Percentiles rank a stretch among this genome's conserved stretches.
Conservation (phyloP, 306 rosid species). For the Inga leiocalycina region DNA sequence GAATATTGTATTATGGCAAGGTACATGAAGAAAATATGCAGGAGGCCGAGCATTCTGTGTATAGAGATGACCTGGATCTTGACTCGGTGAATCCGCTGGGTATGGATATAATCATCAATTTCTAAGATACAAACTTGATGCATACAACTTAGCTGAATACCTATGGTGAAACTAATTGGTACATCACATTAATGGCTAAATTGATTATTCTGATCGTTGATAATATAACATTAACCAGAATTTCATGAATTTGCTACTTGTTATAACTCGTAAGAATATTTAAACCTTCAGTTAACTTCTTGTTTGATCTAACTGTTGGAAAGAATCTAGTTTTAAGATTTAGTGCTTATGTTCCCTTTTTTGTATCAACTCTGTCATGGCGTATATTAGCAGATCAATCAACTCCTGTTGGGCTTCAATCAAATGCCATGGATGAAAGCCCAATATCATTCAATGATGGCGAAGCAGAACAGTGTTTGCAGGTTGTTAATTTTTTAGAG, state of each 20-base stretch:
- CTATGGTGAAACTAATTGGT: background rate
- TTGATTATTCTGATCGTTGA: background rate
- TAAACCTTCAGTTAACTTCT: slow-evolving; percentile 9
- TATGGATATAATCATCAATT: slow-evolving; percentile 32
- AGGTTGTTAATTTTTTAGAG: slow-evolving; percentile 46
- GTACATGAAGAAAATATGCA: slow-evolving; percentile 53
- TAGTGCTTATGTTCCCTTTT: slow-evolving; percentile 13
- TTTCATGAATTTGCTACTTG: background rate
- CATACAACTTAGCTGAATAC: background rate
- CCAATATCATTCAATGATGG: slow-evolving; percentile 35
- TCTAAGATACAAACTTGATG: slow-evolving; percentile 24
- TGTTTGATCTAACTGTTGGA: slow-evolving; percentile 19
- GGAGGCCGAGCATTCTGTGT: slow-evolving; percentile 36
- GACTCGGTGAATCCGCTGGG: slow-evolving; percentile 48
- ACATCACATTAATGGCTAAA: slow-evolving; percentile 5
- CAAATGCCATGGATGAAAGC: slow-evolving; percentile 30
- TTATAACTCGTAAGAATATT: slow-evolving; percentile 1
- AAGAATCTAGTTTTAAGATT: background rate
- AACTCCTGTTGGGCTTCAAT: slow-evolving; percentile 38
- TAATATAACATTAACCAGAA: background rate
- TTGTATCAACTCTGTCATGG: slow-evolving; percentile 23
- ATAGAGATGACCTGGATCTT: slow-evolving; percentile 28
- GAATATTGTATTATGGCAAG: slow-evolving; percentile 29
- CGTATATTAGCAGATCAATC: slow-evolving; percentile 45
- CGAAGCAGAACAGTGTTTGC: slow-evolving; percentile 37